Conservation (phyloP, 306 rosid species). For the Psophocarpus tetragonolobus region DNA sequence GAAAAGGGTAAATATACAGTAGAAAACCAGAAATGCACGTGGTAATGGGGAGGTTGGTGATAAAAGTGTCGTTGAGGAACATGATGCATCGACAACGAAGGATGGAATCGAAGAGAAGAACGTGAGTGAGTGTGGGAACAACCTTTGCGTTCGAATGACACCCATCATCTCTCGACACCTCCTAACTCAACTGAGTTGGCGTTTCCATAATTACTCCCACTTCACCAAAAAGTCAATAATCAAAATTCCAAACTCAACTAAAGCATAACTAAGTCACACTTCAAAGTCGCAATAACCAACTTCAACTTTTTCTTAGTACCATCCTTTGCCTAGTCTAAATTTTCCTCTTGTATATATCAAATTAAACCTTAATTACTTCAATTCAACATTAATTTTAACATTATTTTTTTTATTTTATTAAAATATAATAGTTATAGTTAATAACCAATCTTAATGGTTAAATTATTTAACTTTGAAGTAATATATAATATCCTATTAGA, state of each 20-base stretch:
- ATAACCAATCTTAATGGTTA: no score
- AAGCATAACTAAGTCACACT: neutral
- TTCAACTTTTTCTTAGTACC: neutral
- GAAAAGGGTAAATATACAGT: no score
- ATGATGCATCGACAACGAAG: neutral
- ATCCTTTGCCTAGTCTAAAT: neutral
- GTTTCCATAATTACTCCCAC: neutral
- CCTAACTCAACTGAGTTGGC: slow-evolving; percentile 37
- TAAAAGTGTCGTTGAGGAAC: neutral
- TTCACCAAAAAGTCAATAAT: neutral
- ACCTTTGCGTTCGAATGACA: neutral
- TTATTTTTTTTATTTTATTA: no score
- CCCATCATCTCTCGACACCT: slow-evolving; percentile 28
- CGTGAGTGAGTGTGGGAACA: neutral
- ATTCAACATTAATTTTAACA: no score
- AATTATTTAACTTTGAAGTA: no score
- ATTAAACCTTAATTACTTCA: no score
- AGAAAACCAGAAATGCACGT: no score
- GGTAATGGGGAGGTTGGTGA: neutral
- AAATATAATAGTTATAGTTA: no score
- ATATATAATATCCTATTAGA: no score
- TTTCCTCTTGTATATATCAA: neutral
- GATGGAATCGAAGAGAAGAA: neutral
- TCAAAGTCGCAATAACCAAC: neutral
- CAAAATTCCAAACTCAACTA: neutral